A percentile compares a stretch with the other conserved stretches of the same genome.
Evolutionary conservation across 345 rosid genomes (phyloP).

Genomic region (Murraya koenigii): DNA sequence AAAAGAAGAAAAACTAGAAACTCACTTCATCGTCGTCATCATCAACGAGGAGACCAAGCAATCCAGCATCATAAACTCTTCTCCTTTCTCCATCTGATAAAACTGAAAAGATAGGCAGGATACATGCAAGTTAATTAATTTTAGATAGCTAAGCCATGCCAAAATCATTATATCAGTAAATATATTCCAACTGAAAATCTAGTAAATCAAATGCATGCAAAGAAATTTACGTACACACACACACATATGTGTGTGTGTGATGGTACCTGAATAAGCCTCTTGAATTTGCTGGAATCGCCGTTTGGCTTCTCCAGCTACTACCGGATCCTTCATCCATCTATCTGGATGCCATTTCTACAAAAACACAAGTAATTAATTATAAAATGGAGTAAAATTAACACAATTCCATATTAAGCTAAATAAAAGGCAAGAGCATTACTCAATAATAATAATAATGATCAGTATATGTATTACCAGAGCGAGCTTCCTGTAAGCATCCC

Average conservation of each 20-base stretch:
- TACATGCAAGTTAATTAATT: too few relatives aligned
- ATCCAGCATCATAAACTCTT: slow-evolving; percentile 33
- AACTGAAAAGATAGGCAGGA: slow-evolving; percentile 7
- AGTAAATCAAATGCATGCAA: too few relatives aligned
- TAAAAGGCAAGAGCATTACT: not conserved
- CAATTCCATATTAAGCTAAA: not conserved
- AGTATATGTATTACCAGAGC: slow-evolving; percentile 22
- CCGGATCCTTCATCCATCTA: slow-evolving; percentile 30
- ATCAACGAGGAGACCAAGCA: slow-evolving; percentile 25
- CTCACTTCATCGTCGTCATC: slow-evolving; percentile 37
- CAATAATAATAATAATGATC: not conserved
- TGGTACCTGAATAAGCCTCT: slow-evolving; percentile 38
- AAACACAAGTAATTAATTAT: not conserved
- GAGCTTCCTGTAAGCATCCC: slow-evolving; percentile 33
- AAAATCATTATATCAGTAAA: not conserved
- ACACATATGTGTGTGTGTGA: not conserved
- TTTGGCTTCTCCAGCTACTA: slow-evolving; percentile 29
- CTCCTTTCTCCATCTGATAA: slow-evolving; percentile 29
- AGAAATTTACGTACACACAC: too few relatives aligned
- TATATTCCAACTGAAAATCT: too few relatives aligned
- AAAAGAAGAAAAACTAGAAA: not conserved
- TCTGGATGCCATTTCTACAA: slow-evolving; percentile 50
- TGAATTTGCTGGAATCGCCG: slow-evolving; percentile 40
- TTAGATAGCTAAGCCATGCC: not conserved
- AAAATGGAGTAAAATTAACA: not conserved